Base-by-base conservation (phyloP, 768 basidiomycete genomes). In the Lanmaoa rubissima region DNA sequence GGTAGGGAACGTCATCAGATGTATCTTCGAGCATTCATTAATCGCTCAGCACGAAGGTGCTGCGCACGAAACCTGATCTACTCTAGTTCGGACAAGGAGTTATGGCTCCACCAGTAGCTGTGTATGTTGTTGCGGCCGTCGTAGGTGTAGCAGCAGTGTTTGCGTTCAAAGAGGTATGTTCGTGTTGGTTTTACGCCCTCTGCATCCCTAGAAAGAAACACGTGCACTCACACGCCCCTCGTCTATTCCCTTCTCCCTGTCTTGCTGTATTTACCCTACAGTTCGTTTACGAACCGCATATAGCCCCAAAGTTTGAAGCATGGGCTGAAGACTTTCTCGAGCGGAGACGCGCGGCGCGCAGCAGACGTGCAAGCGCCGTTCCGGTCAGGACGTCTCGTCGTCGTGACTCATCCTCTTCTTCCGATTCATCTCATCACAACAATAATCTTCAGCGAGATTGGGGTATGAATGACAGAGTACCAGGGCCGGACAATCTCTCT, bases 261-360 rank as follows among this genome's bases (percentile, higher is more conserved):
- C 24, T 5, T 14, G 17, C 4, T 14, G 2, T 34, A 13, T 34
- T 17, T 39, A 32, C 31, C 19, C 42, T 44, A 36, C 55, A 89
- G 87, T 83, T 84, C 53, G 80, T 89, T 31, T 88, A 86, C 55
- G 85, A 86, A 59, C 86, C 86, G 11, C 85, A 87, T 56, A 78
- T 88, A 55, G 85, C 84, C 19, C 86, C 86, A 0, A 76, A 74
- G 42, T 44, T 88, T 31, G 85, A 84, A 73, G 73, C 69, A 49
- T 75, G 75, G 71, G 68, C 69, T 2, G 73, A 76, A 62, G 62
- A 64, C 26, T 74, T 69, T 63, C 61, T 73, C 24, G 68, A 66
- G 32, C 57, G 57, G 35, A 69, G 73, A 48, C 70, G 69, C 24
- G 69, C 63, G 34, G 65, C 59, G 50, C 61, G 69, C 45, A 67